These are phyloP conservation scores for Fraxinus excelsior DNA, from an alignment of 257 asterid genomes.

Conservation along the genomic window DNA sequence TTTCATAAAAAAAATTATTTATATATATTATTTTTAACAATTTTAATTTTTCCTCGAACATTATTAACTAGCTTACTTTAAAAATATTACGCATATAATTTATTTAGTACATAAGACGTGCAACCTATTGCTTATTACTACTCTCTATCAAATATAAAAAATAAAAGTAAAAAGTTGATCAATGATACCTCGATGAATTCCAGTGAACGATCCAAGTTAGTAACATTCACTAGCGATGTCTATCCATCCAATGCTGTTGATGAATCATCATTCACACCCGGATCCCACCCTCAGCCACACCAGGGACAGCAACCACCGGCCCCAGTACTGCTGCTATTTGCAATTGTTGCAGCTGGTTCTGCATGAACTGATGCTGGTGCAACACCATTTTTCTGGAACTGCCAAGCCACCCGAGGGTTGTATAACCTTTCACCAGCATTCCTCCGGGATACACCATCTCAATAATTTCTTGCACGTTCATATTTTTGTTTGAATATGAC, in stretches of 20 bases:
- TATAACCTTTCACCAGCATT: constrained; percentile 34
- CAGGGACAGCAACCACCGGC: neutral
- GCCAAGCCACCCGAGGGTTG: constrained; percentile 34
- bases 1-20: too few relatives aligned
- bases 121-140: too few relatives aligned
- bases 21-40: too few relatives aligned
- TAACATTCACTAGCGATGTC: neutral
- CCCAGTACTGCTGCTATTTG: too few relatives aligned
- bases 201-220: neutral
- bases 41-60: too few relatives aligned
- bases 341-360: neutral
- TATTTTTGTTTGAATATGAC: too few relatives aligned
- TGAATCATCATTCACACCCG: neutral
- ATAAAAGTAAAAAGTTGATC: too few relatives aligned
- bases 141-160: neutral
- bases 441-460: constrained; percentile 27
- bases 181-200: neutral
- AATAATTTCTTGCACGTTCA: too few relatives aligned
- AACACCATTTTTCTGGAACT: too few relatives aligned
- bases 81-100: too few relatives aligned
- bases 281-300: neutral
- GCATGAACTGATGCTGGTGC: neutral
- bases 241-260: neutral
- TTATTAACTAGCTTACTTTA: too few relatives aligned
- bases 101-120: too few relatives aligned